Evolutionary conservation across 306 rosid species (phyloP).

Genomic region (Rosa multiflora): DNA sequence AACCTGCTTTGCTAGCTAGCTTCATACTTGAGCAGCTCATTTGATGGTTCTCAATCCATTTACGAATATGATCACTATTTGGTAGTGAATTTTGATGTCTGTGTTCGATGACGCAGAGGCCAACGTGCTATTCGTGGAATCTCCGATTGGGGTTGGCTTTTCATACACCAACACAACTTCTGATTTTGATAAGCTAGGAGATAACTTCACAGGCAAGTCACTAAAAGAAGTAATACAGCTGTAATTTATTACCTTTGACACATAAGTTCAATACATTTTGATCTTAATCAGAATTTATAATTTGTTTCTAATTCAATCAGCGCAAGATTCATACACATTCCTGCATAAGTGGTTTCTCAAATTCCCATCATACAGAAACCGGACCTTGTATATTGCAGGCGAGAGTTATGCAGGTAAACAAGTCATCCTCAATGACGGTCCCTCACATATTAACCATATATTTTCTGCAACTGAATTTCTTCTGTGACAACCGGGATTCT

Average conservation of each 20-base stretch:
- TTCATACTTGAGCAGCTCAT: background rate
- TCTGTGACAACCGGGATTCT: background rate
- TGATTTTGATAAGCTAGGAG: slow-evolving; percentile 72
- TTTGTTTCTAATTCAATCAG: slow-evolving; percentile 35
- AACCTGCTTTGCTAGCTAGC: background rate
- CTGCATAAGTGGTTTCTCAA: slow-evolving; percentile 77
- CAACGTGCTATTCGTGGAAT: slow-evolving; percentile 84
- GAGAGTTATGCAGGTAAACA: slow-evolving; percentile 80
- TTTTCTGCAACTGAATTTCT: background rate
- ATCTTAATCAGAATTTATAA: background rate
- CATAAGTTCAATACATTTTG: background rate
- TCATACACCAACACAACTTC: slow-evolving; percentile 74
- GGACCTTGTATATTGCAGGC: slow-evolving; percentile 75
- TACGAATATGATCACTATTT: background rate
- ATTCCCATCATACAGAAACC: slow-evolving; percentile 67
- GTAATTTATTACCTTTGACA: background rate
- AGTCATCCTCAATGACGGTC: background rate
- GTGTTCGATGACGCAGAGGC: slow-evolving; percentile 58
- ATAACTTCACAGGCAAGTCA: slow-evolving; percentile 71
- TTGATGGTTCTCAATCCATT: too few species aligned
- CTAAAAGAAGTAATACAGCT: background rate
- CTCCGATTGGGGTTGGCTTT: slow-evolving; percentile 95
- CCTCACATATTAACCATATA: background rate
- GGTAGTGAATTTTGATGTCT: slow-evolving; percentile 18
- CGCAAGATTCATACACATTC: slow-evolving; percentile 70